Conservation (phyloP, 108 stramenopile species). For the Asterionellopsis glacialis region DNA sequence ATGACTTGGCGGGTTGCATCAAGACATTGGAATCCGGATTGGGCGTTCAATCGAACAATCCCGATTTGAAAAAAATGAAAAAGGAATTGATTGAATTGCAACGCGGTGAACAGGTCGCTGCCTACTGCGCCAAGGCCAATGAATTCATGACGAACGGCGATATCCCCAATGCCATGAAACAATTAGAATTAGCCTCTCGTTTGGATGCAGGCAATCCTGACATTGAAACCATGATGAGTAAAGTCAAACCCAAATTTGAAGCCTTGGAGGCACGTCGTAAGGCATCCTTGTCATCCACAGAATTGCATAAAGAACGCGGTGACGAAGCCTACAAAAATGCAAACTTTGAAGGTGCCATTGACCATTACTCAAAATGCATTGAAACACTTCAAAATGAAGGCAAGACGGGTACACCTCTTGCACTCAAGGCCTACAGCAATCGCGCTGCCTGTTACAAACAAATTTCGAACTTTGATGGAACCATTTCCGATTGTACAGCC, state of each 20-base stretch:
- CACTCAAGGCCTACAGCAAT: slow-evolving; percentile 94
- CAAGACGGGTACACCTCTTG: slow-evolving; percentile 62
- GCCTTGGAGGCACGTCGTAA: slow-evolving; percentile 82
- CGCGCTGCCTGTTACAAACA: slow-evolving; percentile 99
- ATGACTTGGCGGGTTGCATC: slow-evolving; percentile 77
- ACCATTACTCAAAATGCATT: slow-evolving; percentile 91
- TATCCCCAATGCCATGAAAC: slow-evolving; percentile 84
- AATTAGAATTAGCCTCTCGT: slow-evolving; percentile 85
- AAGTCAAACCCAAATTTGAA: slow-evolving; percentile 91
- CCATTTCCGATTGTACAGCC: slow-evolving; percentile 91
- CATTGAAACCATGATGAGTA: slow-evolving; percentile 77
- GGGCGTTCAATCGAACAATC: slow-evolving; percentile 71
- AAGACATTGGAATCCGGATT: slow-evolving; percentile 84
- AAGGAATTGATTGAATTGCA: slow-evolving; percentile 85
- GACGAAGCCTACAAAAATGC: slow-evolving; percentile 91
- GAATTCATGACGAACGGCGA: slow-evolving; percentile 87
- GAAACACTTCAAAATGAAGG: slow-evolving; percentile 70
- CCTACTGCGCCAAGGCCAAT: slow-evolving; percentile 79
- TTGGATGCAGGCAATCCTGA: slow-evolving; percentile 93
- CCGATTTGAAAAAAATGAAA: slow-evolving; percentile 89
- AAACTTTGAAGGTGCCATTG: slow-evolving; percentile 83
- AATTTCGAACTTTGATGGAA: slow-evolving; percentile 97
- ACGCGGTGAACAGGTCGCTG: slow-evolving; percentile 85
- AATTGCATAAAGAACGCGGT: slow-evolving; percentile 93
- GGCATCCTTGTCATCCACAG: slow-evolving; percentile 68